Evolutionary conservation across 306 rosid species (phyloP), one percentile per base, ranked within the genome.

Genomic region (Fragaria iinumae): DNA sequence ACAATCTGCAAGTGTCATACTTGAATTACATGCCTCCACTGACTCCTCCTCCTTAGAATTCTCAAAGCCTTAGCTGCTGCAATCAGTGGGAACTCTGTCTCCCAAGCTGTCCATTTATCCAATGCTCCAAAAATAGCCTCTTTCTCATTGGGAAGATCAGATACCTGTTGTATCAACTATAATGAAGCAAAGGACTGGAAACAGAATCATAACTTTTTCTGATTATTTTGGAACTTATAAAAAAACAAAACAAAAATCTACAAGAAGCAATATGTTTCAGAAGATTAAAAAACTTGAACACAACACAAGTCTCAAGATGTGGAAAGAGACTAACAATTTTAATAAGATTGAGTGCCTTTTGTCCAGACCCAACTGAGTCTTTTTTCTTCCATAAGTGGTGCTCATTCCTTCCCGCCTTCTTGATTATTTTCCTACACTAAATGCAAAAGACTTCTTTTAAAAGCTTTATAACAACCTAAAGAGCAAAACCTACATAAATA

Each of bases 61-160:
- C 76, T 90, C 83, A 95, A 87, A 81, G 97, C 97, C 87, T 92
- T 92, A 10, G 86, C 84, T 7, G 76, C 93, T 50, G 97, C 96
- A 86, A 95, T 86, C 90, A 92, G 48, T 8, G 99, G 97, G 79
- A 95, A 95, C 85, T 92, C 97, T 23, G 88, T 88, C 87, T 95
- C 99, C 97, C 97, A 92, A 78, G 97, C 97, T 2, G 77, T 81
- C 97, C 97, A 95, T 87, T 92, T 92, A 82, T 95, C 93, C 75
- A 95, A 84, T 71, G 95, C 99, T 27, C 97, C 92, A 86, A 87
- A 95, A 52, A 95, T 90, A 77, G 92, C 87, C 80, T 90, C 93
- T 81, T 89, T 95, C 86, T 92, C 97, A 66, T 89, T 88, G 71
- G 97, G 96, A 62, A 93, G 93, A 71, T 75, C 82, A 53, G 86